A percentile compares a stretch with the other conserved stretches of the same genome.
These are phyloP conservation scores for Fulvia fulva DNA, from an alignment of 2,329 filamentous ascomycete species.

Conservation along the genomic window DNA sequence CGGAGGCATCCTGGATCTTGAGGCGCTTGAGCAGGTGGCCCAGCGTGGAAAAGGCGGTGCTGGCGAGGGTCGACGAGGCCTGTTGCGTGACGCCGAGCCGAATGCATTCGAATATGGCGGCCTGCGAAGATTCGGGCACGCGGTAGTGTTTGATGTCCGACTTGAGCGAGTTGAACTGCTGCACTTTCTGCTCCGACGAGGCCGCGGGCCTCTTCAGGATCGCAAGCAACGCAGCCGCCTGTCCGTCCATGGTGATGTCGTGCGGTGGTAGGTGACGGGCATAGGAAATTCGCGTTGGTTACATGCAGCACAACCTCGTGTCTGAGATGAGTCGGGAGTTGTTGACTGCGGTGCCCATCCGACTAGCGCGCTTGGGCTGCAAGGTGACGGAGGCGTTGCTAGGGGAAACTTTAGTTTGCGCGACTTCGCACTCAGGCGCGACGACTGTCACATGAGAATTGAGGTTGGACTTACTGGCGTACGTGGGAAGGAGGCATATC, in stretches of 20 bases:
- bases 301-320: background rate
- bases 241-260: constrained; percentile 50
- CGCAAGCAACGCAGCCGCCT: constrained; percentile 51
- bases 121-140: constrained; percentile 70
- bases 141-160: constrained; percentile 89
- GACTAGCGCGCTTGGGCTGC: background rate
- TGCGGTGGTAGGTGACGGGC: background rate
- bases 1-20: constrained; percentile 75
- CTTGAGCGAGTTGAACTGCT: constrained; percentile 70
- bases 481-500: too few species aligned
- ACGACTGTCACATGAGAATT: too few species aligned
- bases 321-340: background rate
- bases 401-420: background rate
- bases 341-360: background rate
- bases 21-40: constrained; percentile 84
- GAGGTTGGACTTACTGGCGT: too few species aligned
- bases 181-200: constrained; percentile 66
- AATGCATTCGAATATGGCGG: constrained; percentile 76
- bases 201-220: constrained; percentile 60
- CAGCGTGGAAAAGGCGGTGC: constrained; percentile 81
- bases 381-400: background rate
- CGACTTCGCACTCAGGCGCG: too few species aligned
- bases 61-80: constrained; percentile 67
- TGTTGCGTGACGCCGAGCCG: constrained; percentile 70
- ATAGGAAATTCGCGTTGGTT: background rate